Evolutionary conservation across 805 yeast genomes (phyloP), one percentile per base, ranked within the genome.

Genomic region (Kluyveromyces nonfermentans): DNA sequence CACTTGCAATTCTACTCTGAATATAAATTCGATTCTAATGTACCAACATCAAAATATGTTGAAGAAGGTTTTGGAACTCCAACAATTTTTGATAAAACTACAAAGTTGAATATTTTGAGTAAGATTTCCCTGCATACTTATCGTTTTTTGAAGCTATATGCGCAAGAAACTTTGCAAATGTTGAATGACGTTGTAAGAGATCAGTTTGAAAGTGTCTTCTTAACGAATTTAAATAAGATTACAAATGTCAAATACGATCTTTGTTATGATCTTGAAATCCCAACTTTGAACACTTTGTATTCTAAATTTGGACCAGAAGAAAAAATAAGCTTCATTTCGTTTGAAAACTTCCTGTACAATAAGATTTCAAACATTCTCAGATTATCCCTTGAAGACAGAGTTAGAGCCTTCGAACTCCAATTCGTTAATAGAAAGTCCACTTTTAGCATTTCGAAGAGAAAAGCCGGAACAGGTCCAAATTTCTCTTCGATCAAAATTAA

Each of bases 121-220:
- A 86, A 85, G 59, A 78, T 88, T 82, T 75, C 89, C 1, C 69
- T 69, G 35, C 71, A 80, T 50, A 78, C 90, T 0, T 85, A 85
- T 56, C 67, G 70, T 36, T 54, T 74, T 31, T 68, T 90, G 46
- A 76, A 75, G 44, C 74, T 72, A 47, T 79, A 77, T 51, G 95
- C 97, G 1, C 63, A 57, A 30, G 77, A 80, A 52, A 82, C 97
- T 0, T 68, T 83, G 47, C 67, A 60, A 4, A 69, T 85, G 53
- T 71, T 90, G 46, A 80, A 81, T 53, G 96, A 90, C 58, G 82
- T 80, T 28, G 82, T 85, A 4, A 78, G 74, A 44, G 97, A 90
- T 63, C 77, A 95, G 57, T 90, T 90, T 60, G 83, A 80, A 47
- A 72, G 79, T 18, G 75, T 89, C 9, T 85, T 90, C 53, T 69